Evolutionary conservation across 345 rosid species (phyloP).

Genomic region (Brassica carinata): DNA sequence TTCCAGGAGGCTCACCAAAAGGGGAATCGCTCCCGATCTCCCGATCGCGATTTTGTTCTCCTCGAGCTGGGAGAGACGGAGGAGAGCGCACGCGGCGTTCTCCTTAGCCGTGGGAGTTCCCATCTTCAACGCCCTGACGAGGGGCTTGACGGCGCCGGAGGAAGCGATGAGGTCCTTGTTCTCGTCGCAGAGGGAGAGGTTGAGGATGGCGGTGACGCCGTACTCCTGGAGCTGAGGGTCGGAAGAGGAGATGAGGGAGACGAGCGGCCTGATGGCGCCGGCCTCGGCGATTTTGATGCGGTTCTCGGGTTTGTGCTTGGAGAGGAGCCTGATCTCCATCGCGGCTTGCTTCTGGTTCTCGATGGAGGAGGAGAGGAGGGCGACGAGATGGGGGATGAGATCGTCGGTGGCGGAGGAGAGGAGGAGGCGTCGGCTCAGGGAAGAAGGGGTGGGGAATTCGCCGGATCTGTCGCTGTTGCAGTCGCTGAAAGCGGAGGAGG

Average conservation of each 20-base stretch:
- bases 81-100: constrained; percentile 92
- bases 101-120: constrained; percentile 82
- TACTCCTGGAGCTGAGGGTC: constrained; percentile 87
- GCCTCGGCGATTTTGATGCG: constrained; percentile 81
- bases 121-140: constrained; percentile 65
- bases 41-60: constrained; percentile 84
- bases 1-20: constrained; percentile 64
- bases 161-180: constrained; percentile 72
- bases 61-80: constrained; percentile 84
- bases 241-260: constrained; percentile 62
- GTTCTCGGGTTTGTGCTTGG: constrained; percentile 86
- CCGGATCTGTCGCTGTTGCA: constrained; percentile 98
- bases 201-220: constrained; percentile 90
- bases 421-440: constrained; percentile 64
- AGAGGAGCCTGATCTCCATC: constrained; percentile 86
- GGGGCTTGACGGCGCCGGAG: constrained; percentile 87
- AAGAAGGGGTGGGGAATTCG: constrained; percentile 67
- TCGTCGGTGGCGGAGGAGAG: constrained; percentile 73
- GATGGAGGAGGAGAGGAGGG: constrained; percentile 73
- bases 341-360: constrained; percentile 95
- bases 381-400: constrained; percentile 67
- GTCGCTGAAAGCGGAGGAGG: constrained; percentile 87
- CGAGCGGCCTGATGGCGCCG: constrained; percentile 82
- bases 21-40: constrained; percentile 89
- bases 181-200: constrained; percentile 93